Evolutionary conservation across 441 rosid genomes (phyloP).

Genomic region (Syzygium syzygioides): DNA sequence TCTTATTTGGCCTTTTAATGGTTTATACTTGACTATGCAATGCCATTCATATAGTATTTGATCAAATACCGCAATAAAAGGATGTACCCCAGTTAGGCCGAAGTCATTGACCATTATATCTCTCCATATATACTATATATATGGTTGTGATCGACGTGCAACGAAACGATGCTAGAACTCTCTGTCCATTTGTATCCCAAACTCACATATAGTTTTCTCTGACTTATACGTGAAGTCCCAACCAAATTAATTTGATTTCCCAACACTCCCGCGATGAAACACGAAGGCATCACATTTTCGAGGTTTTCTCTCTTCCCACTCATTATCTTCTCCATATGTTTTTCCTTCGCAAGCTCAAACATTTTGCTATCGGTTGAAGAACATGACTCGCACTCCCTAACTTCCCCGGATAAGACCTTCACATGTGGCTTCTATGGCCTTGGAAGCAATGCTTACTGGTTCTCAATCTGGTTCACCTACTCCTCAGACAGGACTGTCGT

Average conservation of each 20-base stretch:
- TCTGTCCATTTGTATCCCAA: neutral
- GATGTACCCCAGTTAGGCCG: neutral
- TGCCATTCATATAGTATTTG: neutral
- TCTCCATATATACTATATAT: neutral
- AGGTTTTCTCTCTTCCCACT: neutral
- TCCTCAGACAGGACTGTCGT: conserved; percentile 30
- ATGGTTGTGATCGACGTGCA: neutral
- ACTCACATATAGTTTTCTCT: neutral
- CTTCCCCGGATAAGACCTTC: conserved; percentile 30
- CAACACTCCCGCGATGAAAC: neutral
- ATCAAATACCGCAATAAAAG: neutral
- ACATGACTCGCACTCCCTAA: conserved; percentile 6
- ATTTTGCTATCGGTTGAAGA: conserved; percentile 27
- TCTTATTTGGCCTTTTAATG: neutral
- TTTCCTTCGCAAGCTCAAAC: conserved; percentile 3
- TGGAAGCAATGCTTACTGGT: conserved; percentile 39
- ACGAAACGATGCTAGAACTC: neutral
- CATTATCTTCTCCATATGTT: neutral
- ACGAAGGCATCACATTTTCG: neutral
- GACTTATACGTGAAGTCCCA: no score
- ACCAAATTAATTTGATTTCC: no score
- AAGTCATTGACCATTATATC: neutral
- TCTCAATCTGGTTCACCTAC: conserved; percentile 40
- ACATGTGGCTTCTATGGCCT: conserved; percentile 30
- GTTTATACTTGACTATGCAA: neutral